phyloP scores from a whole-genome alignment of 371 early-diverging fungal genomes.

The Rhizopus arrhizus region DNA sequence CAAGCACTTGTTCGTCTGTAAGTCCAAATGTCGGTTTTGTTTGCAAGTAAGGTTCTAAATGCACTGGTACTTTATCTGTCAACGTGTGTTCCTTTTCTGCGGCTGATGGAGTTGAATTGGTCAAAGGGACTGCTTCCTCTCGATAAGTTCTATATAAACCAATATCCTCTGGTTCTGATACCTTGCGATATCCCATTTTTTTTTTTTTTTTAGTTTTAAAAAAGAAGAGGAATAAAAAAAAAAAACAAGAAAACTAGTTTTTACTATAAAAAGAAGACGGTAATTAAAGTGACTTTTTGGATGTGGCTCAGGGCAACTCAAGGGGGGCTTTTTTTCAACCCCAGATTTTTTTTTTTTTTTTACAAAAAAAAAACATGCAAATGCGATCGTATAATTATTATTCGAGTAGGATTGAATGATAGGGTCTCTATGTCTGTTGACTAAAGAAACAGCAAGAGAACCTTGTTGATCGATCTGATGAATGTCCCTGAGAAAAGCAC shows the following conservation, averaged over 20 bases:
- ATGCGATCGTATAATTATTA: too few species aligned
- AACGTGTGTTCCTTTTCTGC: slow-evolving; percentile 17
- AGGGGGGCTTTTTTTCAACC: too few species aligned
- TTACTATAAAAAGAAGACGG: too few species aligned
- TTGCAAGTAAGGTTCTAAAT: slow-evolving; percentile 70
- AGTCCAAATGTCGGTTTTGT: slow-evolving; percentile 69
- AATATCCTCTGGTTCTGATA: slow-evolving; percentile 21
- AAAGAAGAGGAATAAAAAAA: background rate
- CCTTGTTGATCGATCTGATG: too few species aligned
- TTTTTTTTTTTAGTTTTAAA: background rate
- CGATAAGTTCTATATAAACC: slow-evolving; percentile 16
- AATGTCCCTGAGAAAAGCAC: too few species aligned
- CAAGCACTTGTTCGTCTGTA: slow-evolving; percentile 54
- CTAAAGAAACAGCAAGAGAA: too few species aligned
- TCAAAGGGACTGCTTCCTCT: slow-evolving; percentile 33
- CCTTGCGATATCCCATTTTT: slow-evolving; percentile 25
- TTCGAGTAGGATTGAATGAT: too few species aligned
- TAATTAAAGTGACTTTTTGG: too few species aligned
- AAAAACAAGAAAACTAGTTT: background rate
- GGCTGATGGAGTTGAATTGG: slow-evolving; percentile 2
- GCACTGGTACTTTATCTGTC: slow-evolving; percentile 64
- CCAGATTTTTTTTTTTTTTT: too few species aligned
- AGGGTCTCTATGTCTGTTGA: too few species aligned
- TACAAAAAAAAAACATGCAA: too few species aligned
- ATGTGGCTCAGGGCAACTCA: too few species aligned